Evolutionary conservation across 768 basidiomycete species (phyloP), one percentile per base, ranked within the genome.

Genomic region (Hortiboletus campestris): DNA sequence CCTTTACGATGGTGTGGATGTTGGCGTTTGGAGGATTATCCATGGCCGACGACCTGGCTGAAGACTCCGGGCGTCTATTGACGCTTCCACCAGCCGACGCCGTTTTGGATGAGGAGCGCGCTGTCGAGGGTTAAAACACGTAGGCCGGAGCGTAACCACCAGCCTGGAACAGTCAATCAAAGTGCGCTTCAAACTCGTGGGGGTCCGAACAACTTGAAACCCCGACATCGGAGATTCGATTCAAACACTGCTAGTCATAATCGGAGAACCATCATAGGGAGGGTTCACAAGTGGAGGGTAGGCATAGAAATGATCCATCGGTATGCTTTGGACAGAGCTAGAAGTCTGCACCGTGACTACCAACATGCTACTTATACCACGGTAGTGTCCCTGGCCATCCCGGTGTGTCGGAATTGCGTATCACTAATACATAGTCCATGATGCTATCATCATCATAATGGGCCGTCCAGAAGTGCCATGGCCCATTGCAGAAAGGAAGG

Each of bases 1-100:
- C 90, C 75, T 91, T 91, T 77, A 94, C 91, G 73, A 93, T 93
- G 70, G 89, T 92, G 74, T 91, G 86, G 69, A 93, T 91, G 73
- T 90, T 91, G 71, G 87, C 85, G 70, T 74, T 86, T 75, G 87
- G 83, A 80, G 88, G 84, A 71, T 83, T 88, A 78, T 91, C 89
- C 89, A 90, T 91, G 76, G 86, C 83, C 78, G 86, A 85, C 65
- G 78, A 77, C 86, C 88, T 85, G 78, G 81, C 80, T 75, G 83
- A 81, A 74, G 84, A 84, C 81, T 84, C 83, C 80, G 83, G 84
- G 76, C 85, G 85, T 79, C 84, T 77, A 74, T 77, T 83, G 62
- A 75, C 68, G 79, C 80, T 84, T 76, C 82, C 84, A 81, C 80
- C 78, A 78, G 79, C 78, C 74, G 83, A 83, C 79, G 84, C 83